Base-by-base conservation (phyloP, 345 rosid genomes). In the Kandelia obovata region DNA sequence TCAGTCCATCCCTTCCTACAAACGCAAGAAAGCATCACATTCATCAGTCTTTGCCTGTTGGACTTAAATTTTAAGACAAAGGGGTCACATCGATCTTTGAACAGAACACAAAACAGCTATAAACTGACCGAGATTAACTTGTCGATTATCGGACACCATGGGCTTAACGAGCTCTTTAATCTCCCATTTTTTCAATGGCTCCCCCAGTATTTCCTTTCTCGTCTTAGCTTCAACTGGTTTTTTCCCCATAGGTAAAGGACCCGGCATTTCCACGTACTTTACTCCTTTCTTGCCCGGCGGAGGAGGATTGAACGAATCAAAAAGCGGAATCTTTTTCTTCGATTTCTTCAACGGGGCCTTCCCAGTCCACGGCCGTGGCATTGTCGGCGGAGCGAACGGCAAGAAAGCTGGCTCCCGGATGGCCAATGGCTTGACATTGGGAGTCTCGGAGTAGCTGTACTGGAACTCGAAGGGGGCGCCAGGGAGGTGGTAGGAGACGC, bases 361-460 rank as follows among this genome's bases (percentile, higher is more conserved):
- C 71, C 98, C 98, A 0, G 98, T 94, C 98, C 98, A 91, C 2
- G 98, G 98, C 52, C 98, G 80, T 17, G 90, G 88, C 98, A 91
- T 91, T 47, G 97, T 82, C 60, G 98, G 98, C 0, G 97, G 97
- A 3, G 91, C 97, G 52, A 94, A 94, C 0, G 98, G 98, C 81
- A 91, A 73, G 68, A 85, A 91, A 35, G 98, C 96, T 52, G 97
- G 98, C 75, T 94, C 98, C 0, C 98, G 88, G 1, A 94, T 88
- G 2, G 94, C 97, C n/a, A 88, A 43, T 3, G 98, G 98, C 53
- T 88, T 88, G n/a, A 75, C 92, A 21, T 84, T 86, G 0, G 97
- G 96, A 26, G 85, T 83, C 80, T 94, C 97, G 0, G 96, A 86
- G 86, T 91, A 94, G 77, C 98, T 91, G 80, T 69, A 91, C 62